These are phyloP conservation scores for Conticribra weissflogii DNA, from an alignment of 108 stramenopile genomes.

Conservation along the genomic window DNA sequence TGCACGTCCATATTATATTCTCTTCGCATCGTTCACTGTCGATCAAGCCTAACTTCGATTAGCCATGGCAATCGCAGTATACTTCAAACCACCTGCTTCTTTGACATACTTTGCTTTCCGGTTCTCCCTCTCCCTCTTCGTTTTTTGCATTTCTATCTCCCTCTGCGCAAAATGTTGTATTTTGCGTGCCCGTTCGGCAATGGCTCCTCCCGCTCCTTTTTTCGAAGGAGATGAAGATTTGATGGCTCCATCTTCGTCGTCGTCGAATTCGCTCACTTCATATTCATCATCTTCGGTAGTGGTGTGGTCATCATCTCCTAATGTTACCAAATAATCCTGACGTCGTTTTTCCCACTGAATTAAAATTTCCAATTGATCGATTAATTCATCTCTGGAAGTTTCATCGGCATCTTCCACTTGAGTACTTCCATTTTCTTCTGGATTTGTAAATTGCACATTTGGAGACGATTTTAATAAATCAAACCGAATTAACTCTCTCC, in stretches of 20 bases:
- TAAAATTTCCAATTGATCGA: conserved; percentile 61
- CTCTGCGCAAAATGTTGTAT: conserved; percentile 85
- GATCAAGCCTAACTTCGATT: conserved; percentile 43
- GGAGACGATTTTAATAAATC: conserved; percentile 24
- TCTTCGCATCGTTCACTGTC: too few relatives aligned
- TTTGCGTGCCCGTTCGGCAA: conserved; percentile 62
- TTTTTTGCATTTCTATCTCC: conserved; percentile 77
- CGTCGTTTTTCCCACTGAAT: conserved; percentile 77
- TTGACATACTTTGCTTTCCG: conserved; percentile 81
- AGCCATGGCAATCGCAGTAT: conserved; percentile 89
- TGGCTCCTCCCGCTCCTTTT: conserved; percentile 13
- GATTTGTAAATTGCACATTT: neutral
- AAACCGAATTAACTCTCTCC: conserved; percentile 17
- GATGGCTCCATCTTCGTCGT: conserved; percentile 11
- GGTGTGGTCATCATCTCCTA: conserved; percentile 23
- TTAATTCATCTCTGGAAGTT: conserved; percentile 39
- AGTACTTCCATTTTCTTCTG: neutral
- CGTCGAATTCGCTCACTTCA: conserved; percentile 35
- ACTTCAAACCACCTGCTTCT: conserved; percentile 74
- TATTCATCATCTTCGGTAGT: conserved; percentile 43
- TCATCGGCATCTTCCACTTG: conserved; percentile 49
- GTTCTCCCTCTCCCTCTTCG: conserved; percentile 67
- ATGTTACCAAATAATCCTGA: conserved; percentile 33
- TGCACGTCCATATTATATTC: too few relatives aligned
- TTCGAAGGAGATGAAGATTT: conserved; percentile 11